phyloP scores from a whole-genome alignment of 2,329 filamentous ascomycete species.

The Orbilia blumenaviensis region DNA sequence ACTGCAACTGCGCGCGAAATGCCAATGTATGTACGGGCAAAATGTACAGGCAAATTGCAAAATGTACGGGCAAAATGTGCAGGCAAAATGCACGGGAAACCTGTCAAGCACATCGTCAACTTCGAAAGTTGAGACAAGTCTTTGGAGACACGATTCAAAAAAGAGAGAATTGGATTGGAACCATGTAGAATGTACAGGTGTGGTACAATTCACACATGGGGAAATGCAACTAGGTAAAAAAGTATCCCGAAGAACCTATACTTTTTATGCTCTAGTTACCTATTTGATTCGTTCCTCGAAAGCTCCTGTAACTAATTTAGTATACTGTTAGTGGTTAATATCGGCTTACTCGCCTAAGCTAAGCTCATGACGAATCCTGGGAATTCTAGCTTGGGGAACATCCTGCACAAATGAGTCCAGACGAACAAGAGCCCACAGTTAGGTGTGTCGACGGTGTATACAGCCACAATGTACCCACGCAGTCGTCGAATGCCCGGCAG shows the following conservation, averaged over 20 bases:
- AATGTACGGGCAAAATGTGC: not conserved
- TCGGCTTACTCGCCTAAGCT: not conserved
- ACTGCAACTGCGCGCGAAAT: not conserved
- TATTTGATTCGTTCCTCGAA: not conserved
- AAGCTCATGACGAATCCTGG: not conserved
- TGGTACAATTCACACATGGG: not conserved
- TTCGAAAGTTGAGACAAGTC: no score
- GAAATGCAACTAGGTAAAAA: not conserved
- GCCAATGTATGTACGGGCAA: not conserved
- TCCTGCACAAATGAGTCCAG: slow-evolving; percentile 17
- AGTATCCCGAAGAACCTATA: not conserved
- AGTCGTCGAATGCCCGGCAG: slow-evolving; percentile 16
- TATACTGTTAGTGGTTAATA: not conserved
- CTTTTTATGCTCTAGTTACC: no score
- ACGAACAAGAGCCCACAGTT: not conserved
- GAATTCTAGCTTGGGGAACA: not conserved
- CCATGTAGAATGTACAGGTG: not conserved
- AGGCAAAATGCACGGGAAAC: not conserved
- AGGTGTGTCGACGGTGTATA: not conserved
- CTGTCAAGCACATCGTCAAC: not conserved
- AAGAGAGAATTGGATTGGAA: not conserved
- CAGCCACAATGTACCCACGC: slow-evolving; percentile 18
- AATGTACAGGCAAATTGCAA: no score
- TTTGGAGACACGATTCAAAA: slow-evolving; percentile 9
- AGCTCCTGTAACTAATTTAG: not conserved